Conservation (phyloP, 257 asterid species). For the Coffea eugenioides region DNA sequence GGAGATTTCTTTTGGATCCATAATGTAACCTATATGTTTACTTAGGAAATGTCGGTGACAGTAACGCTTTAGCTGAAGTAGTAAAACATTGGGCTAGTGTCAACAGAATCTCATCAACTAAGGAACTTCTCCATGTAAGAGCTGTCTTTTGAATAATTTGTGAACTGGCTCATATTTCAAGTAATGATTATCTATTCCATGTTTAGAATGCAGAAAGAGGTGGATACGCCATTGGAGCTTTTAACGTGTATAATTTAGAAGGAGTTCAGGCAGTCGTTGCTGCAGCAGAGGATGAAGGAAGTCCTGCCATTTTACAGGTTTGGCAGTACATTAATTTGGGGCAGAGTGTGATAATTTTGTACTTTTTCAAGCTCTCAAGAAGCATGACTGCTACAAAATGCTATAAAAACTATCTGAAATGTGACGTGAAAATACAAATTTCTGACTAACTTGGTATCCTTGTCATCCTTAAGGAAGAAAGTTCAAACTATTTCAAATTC, state of each 20-base stretch:
- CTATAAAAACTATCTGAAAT: neutral
- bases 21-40: conserved; percentile 21
- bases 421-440: neutral
- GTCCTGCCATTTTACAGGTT: conserved; percentile 99
- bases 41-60: conserved; percentile 95
- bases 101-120: conserved; percentile 62
- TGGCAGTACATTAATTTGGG: conserved; percentile 7
- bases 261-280: conserved; percentile 94
- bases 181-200: conserved; percentile 26
- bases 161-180: conserved; percentile 13
- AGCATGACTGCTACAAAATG: neutral
- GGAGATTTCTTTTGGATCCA: conserved; percentile 7
- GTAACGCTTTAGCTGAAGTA: conserved; percentile 82
- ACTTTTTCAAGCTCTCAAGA: neutral
- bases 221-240: conserved; percentile 93
- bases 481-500: neutral
- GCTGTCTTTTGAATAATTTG: conserved; percentile 17
- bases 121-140: conserved; percentile 80
- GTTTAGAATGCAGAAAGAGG: conserved; percentile 82
- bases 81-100: conserved; percentile 77
- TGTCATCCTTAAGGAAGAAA: neutral
- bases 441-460: neutral
- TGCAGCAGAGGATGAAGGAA: conserved; percentile 83
- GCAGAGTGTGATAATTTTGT: neutral
- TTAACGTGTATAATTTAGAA: conserved; percentile 89